Evolutionary conservation across 768 basidiomycete species (phyloP), one percentile per base, ranked within the genome.

Genomic region (Kwoniella mangroviensis): DNA sequence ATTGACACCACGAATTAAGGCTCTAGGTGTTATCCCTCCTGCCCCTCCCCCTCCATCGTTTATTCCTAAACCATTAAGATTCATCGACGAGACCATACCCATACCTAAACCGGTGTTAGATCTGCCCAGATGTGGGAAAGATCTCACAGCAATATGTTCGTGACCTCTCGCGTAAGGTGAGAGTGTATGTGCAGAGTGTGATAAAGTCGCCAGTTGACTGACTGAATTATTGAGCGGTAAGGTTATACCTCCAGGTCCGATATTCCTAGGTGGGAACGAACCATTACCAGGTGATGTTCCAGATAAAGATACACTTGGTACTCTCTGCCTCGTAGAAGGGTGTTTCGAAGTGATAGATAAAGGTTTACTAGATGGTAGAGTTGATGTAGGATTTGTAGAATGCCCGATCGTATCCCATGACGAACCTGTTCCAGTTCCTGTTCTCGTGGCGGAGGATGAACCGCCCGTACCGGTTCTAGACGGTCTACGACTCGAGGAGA

Each of bases 141-240:
- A 93, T 41, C 94, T 88, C 13, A 97, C 93, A 1, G 94, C 93
- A 81, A 96, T 95, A 82, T 97, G 94, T 69, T 91, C 90, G 34
- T 94, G 86, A 15, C 91, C 90, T 64, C 93, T 89, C 6, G 95
- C 97, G 82, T 96, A 98, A 0, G 95, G 96, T 0, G 92, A 93
- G 3, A 99, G 85, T 0, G 96, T 99, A 78, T 97, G 96, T 77
- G 97, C 93, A 1, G 93, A 94, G 74, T 90, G 87, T 21, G 89
- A 90, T 56, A 99, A 88, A 3, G 91, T 92, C 19, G 92, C 90
- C 11, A 98, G 85, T 72, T 96, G 92, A 65, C 91, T 92, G 22
- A 96, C 86, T 5, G 90, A 89, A 72, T 90, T 89, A 83, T 89
- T 91, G 13, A 89, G 84, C n/a, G 79, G 81, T 4, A 81, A 72